Base-by-base conservation (phyloP, 2,329 filamentous ascomycete genomes). In the Curvularia verruculosa region DNA sequence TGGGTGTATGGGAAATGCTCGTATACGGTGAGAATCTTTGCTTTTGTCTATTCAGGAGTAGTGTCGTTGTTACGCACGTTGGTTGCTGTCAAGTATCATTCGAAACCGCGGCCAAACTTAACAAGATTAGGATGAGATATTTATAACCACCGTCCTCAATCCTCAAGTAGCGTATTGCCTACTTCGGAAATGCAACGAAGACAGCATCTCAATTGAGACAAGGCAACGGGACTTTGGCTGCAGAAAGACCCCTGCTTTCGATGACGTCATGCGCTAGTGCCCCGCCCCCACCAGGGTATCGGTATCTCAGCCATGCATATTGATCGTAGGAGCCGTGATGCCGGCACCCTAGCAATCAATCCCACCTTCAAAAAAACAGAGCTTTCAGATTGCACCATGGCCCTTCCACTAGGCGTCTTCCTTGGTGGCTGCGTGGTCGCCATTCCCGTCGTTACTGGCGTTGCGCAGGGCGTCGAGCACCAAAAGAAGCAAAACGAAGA, bases 401-500 rank as follows among this genome's bases (percentile, higher is more conserved):
- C 64, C 2, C 59, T 76, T 9, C 69, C 63, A 2, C 64, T 78
- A 3, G 67, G 75, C 7, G 39, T 78, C 29, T 78, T 78, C 58
- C 70, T 75, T 3, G 75, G 74, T 52, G 75, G 75, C 50, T 70
- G 65, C 40, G 72, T 81, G 28, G 73, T 77, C 52, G 80, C 76
- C 18, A 79, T 84, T 39, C 80, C 80, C 12, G 79, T 81, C 52
- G 78, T 80, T 2, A 83, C 82, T 0, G 82, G 81, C 59, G 77
- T 83, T 21, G 80, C 80, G 28, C 79, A 83, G 72, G 82, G 80
- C 53, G 80, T 83, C 19, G 74, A 75, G 46, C 75, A 83, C 59
- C 80, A 82, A 52, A 78, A 80, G 61, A 79, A 81, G 56, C 77
- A 80, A 56, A 82, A 82, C 56, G 79, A 78, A 65, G 80, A 82